Evolutionary conservation across 2,329 filamentous ascomycete species (phyloP), one percentile per base, ranked within the genome.

Genomic region (Aspergillus viridinutans): DNA sequence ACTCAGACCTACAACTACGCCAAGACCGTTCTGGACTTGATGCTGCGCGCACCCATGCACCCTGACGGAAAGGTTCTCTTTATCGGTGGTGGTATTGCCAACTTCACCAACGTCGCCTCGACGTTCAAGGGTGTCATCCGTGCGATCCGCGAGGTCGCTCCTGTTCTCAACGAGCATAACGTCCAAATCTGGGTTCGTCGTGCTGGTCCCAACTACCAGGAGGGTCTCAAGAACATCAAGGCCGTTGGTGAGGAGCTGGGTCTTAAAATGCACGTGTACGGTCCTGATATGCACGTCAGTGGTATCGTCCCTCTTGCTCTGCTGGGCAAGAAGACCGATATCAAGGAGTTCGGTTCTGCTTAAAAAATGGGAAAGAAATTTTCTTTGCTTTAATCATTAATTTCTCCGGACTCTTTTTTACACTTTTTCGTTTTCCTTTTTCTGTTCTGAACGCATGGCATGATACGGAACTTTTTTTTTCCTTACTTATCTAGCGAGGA

Each of bases 141-240:
- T 68, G 94, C 94, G 59, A 85, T 99, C 65, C 88, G 93, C 65
- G 94, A 97, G 80, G 92, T 93, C 68, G 85, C 92, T 59, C 86
- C 87, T 62, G 83, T 88, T 63, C 85, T 99, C 67, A 86, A 86
- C 73, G 94, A 99, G 85, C 94, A 99, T 87, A 96, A 96, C 72
- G 90, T 94, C 65, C 89, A 96, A 80, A 97, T 97, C 82, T 97
- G 93, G 94, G 92, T 97, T 67, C 85, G 85, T 69, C 85, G 85
- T 78, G 85, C 94, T 53, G 91, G 94, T 60, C 94, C 94, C 78
- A 99, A 99, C 85, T 99, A 96, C 86, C 94, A 99, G 81, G 94
- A 99, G 81, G 94, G 94, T 81, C 88, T 99, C 65, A 97, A 96
- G 88, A 99, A 97, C 86, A 97, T 99, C 86, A 97, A 97, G 86